Conservation (phyloP, 495 filamentous ascomycete species). For the Hyaloscypha finlandica region DNA sequence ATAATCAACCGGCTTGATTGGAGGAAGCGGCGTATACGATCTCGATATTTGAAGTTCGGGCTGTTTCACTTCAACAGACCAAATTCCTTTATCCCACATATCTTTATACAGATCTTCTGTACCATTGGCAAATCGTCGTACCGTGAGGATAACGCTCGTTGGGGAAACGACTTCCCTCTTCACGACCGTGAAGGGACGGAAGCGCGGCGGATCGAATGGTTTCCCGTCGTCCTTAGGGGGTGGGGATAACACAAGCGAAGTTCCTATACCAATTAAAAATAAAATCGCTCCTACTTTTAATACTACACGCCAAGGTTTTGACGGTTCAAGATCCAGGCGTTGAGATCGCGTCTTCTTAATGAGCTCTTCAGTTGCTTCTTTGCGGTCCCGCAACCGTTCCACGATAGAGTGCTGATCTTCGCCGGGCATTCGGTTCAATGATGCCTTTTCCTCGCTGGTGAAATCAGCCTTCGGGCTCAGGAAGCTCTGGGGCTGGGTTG, state of each 20-base stretch:
- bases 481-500: neutral
- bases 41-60: conserved; percentile 87
- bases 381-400: too few species aligned
- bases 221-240: neutral
- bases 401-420: too few species aligned
- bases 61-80: conserved; percentile 92
- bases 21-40: conserved; percentile 85
- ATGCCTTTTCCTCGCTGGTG: too few species aligned
- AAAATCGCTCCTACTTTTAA: neutral
- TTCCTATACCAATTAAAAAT: neutral
- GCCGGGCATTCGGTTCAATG: too few species aligned
- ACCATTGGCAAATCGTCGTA: conserved; percentile 47
- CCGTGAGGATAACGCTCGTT: conserved; percentile 73
- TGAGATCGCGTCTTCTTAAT: too few species aligned
- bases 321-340: neutral
- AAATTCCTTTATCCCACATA: conserved; percentile 62
- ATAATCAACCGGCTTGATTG: conserved; percentile 31
- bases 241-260: neutral
- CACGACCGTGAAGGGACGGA: conserved; percentile 65
- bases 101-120: conserved; percentile 44
- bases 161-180: conserved; percentile 69
- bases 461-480: neutral
- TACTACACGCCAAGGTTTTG: neutral
- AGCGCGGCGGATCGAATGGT: conserved; percentile 49
- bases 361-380: too few species aligned